Conservation (phyloP, 495 filamentous ascomycete species). For the Aeminium ludgeri region DNA sequence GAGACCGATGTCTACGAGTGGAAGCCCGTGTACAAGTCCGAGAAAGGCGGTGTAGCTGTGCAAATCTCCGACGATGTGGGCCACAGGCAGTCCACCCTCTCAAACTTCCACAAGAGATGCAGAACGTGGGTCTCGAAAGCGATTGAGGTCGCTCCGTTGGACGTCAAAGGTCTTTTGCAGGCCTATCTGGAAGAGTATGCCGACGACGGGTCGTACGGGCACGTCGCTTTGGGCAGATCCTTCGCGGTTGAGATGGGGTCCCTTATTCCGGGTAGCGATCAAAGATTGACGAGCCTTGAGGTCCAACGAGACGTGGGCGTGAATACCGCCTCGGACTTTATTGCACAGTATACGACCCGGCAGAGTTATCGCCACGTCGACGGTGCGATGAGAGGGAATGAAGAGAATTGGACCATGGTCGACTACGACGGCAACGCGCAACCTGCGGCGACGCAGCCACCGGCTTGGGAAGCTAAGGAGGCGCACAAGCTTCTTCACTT, state of each 20-base stretch:
- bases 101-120: conserved; percentile 60
- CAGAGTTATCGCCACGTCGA: conserved; percentile 82
- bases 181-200: conserved; percentile 91
- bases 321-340: conserved; percentile 86
- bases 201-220: conserved; percentile 70
- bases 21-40: conserved; percentile 58
- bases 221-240: conserved; percentile 83
- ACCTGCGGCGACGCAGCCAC: neutral
- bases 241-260: conserved; percentile 90
- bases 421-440: conserved; percentile 25
- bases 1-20: conserved; percentile 90
- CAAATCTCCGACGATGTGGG: conserved; percentile 80
- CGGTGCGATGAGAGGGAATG: conserved; percentile 24
- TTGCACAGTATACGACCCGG: conserved; percentile 91
- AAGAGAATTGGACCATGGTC: conserved; percentile 41
- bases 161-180: conserved; percentile 83
- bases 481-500: conserved; percentile 42
- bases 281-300: conserved; percentile 51
- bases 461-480: conserved; percentile 25
- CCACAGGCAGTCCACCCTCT: conserved; percentile 59
- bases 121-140: conserved; percentile 61
- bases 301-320: conserved; percentile 49
- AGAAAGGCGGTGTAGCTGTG: conserved; percentile 56
- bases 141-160: conserved; percentile 75
- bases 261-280: conserved; percentile 72